Evolutionary conservation across 176 grass and related monocot species (phyloP), one percentile per base, ranked within the genome.

Genomic region (Carex littledalei): DNA sequence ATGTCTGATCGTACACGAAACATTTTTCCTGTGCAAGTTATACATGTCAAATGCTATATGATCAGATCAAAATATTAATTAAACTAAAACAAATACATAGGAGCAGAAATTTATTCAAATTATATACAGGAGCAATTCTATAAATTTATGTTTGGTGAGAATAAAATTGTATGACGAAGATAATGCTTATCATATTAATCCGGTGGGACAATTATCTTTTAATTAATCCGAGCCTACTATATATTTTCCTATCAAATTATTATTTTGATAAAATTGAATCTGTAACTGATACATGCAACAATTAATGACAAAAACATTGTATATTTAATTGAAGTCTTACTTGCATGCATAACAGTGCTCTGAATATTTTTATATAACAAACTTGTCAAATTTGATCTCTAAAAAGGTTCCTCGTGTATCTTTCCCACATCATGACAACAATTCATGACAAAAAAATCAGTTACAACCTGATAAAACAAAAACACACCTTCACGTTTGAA

Each of bases 371-470:
- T 39, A 4, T 39, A 12, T 74, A 74, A 74, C 43, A 52, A 74
- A 74, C n/a, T 47, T 13, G 1, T 52, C 3, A 52, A 75, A 6
- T 75, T 26, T 53, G 12, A 75, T 26, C 11, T 1, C 8, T 26
- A 13, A 52, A 17, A 43, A 71, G 11, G 71, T 52, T 22, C 43
- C 11, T 22, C 20, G 8, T 26, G 45, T 13, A 32, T 56, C 71
- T 71, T 63, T 47, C 29, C 21, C 20, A 12, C 17, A 83, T 29
- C 1, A 24, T 21, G 74, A 67, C 47, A 86, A 52, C 54, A 52
- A 69, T 67, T 66, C 43, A 43, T 87, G 63, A 56, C 18, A 87
- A 83, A 67, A 66, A 63, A 83, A 11, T 52, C 64, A 69, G 47
- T 66, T 52, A 83, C 21, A 8, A 3, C 41, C 63, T 52, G 24